Base-by-base conservation (phyloP, 805 yeast genomes). In the Saccharomycopsis oosterbeekiorum region DNA sequence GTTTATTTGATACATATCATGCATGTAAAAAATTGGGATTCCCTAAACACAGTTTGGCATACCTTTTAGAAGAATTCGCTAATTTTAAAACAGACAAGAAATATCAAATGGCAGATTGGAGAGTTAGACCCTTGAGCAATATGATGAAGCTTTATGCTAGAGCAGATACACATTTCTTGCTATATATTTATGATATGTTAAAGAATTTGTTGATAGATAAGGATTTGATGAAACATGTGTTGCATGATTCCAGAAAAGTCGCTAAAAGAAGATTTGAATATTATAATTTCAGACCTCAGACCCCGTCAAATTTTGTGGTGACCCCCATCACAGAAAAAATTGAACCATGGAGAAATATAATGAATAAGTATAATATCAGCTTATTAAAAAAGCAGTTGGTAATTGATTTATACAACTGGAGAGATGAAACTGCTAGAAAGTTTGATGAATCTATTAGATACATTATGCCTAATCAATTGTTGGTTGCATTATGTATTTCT, bases 101-200 rank as follows among this genome's bases (percentile, higher is more conserved):
- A 74, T 94, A 92, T 74, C 99, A 94, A 74, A 75, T 92, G 64
- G 96, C 98, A 0, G 99, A 94, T 73, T 94, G 99, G 99, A 82
- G 99, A 70, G 74, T 86, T 6, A 80, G 99, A 66, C 99, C 99
- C 0, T 74, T 94, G 58, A 80, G 89, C 1, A 71, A 76, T 10
- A 84, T 89, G 43, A 86, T 94, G 92, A 73, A 78, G 63, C 82
- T 86, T 15, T 94, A 94, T 71, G 99, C 99, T 0, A 80, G 96
- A 65, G 88, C 97, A 0, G 99, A 94, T 73, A 94, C 99, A 0
- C 99, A 94, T 72, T 94, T 91, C 68, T 74, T 94, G 58, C 76
- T 94, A 42, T 82, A 87, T 71, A 87, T 94, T 15, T 94, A 79
- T 73, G 93, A 90, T 68, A 81, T 81, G 64, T 73, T 94, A 72